Evolutionary conservation across 805 yeast genomes (phyloP), one percentile per base, ranked within the genome.

Genomic region (Blastobotrys attinorum): DNA sequence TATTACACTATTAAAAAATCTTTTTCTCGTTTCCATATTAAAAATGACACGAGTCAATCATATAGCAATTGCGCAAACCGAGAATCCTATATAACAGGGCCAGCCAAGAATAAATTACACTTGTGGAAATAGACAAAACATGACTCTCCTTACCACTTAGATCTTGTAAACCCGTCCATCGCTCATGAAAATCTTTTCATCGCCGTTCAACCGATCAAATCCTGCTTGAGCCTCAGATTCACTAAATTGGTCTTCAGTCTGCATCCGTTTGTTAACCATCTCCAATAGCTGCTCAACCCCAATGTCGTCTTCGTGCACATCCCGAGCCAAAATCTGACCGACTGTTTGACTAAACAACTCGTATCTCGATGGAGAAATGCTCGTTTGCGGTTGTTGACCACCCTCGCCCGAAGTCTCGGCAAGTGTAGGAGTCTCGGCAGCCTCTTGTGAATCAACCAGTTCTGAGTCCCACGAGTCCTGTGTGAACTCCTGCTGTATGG

Each of bases 331-430:
- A 54, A 77, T 61, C 20, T 59, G 61, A 1, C 81, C 77, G 17
- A 75, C 65, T 10, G 69, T 59, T 47, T 69, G 65, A 17, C 71
- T 69, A 54, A 78, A 71, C 23, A 58, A 54, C n/a, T 63, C 66
- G 41, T 69, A 63, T 50, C 86, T 67, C 16, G 72, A 66, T 2
- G 70, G 69, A 3, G 83, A 76, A 16, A 79, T 67, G 7, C 61
- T 61, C 10, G 67, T 70, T 27, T 55, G 58, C 15, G 11, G 16
- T 21, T 37, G 16, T 29, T 21, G 13, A 8, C 31, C 20, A 4
- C 16, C 8, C 17, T 17, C 33, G 13, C 33, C 17, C 20, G 31
- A n/a, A 18, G 35, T 29, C 11, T n/a, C n/a, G n/a, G n/a, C n/a
- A n/a, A n/a, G n/a, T n/a, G n/a, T n/a, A n/a, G n/a, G n/a, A n/a